Evolutionary conservation across 306 rosid genomes (phyloP).

Genomic region (Prunus armeniaca): DNA sequence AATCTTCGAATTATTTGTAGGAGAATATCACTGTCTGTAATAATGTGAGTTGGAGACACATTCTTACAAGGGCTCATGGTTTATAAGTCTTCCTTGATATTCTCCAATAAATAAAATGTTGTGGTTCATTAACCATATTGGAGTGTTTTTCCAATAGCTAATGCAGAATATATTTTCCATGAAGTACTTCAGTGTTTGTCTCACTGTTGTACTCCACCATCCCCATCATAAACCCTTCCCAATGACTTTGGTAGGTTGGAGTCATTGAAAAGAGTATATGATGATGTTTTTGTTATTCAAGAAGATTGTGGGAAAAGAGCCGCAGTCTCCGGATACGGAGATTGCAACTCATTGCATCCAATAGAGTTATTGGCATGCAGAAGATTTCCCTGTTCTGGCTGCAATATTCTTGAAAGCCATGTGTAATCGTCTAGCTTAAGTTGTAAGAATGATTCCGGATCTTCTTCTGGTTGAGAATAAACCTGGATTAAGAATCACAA

Average conservation of each 20-base stretch:
- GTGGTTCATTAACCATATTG: not conserved
- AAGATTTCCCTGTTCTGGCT: not conserved
- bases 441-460: not conserved
- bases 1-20: not conserved
- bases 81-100: not conserved
- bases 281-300: conserved; percentile 9
- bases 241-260: not conserved
- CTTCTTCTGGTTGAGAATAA: not conserved
- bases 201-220: not conserved
- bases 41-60: not conserved
- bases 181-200: not conserved
- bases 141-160: not conserved
- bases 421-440: not conserved
- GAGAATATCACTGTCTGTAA: not conserved
- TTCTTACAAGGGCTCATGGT: not conserved
- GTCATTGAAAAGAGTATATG: not conserved
- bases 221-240: conserved; percentile 2
- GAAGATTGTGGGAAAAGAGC: conserved; percentile 15
- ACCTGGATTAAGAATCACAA: conserved; percentile 32
- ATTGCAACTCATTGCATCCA: not conserved
- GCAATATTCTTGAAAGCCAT: not conserved
- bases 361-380: conserved; percentile 5
- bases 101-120: not conserved
- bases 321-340: not conserved
- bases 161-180: not conserved